Conservation (phyloP, 1,139 yeast species). For the Zygoascus meyerae region DNA sequence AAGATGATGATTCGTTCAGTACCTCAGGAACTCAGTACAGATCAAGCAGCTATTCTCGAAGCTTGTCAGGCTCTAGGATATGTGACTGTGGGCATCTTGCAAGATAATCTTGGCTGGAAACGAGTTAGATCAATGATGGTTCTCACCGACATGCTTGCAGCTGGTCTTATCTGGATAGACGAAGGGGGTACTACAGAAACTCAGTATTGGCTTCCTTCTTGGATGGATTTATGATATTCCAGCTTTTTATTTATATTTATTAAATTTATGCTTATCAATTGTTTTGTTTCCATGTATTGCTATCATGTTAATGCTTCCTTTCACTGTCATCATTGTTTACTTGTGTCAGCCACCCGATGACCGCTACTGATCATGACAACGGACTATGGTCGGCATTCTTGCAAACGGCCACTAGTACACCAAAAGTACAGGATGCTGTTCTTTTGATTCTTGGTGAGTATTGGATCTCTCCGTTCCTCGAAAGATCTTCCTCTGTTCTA, state of each 20-base stretch:
- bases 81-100: slow-evolving; percentile 55
- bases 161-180: slow-evolving; percentile 83
- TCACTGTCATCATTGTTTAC: not conserved
- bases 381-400: slow-evolving; percentile 15
- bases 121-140: slow-evolving; percentile 54
- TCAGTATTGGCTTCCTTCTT: slow-evolving; percentile 61
- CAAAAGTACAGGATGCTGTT: slow-evolving; percentile 11
- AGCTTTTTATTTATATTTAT: not conserved
- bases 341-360: not conserved
- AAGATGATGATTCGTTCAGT: slow-evolving; percentile 42
- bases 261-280: not conserved
- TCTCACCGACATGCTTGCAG: slow-evolving; percentile 71
- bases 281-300: not conserved
- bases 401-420: slow-evolving; percentile 13
- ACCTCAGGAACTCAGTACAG: slow-evolving; percentile 51
- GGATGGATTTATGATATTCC: slow-evolving; percentile 31
- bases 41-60: slow-evolving; percentile 65
- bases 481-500: not conserved
- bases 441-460: slow-evolving; percentile 12
- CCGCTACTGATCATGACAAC: not conserved
- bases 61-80: slow-evolving; percentile 68
- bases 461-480: not conserved
- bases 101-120: slow-evolving; percentile 74
- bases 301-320: not conserved
- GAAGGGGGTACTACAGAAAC: slow-evolving; percentile 48